Percentiles rank a stretch among this genome's conserved stretches.
Evolutionary conservation across 306 rosid species (phyloP).

Genomic region (Cercis canadensis): DNA sequence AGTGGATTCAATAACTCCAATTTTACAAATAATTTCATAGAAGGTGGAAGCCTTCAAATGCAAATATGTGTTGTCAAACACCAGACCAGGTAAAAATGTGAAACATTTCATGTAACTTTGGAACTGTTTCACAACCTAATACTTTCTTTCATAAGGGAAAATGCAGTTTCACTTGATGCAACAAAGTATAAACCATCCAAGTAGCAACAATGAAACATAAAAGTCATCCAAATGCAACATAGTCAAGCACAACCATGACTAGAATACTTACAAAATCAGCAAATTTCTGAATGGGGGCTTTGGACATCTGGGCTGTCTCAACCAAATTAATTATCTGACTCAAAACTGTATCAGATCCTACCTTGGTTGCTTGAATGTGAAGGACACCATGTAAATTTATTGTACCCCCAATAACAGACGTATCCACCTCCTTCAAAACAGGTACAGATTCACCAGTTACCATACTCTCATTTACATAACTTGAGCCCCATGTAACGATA

Average conservation of each 20-base stretch:
- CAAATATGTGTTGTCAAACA: constrained; percentile 10
- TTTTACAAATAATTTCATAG: too few species aligned
- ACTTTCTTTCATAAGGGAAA: constrained; percentile 13
- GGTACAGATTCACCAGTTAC: constrained; percentile 95
- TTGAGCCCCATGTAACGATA: constrained; percentile 83
- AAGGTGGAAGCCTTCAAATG: not conserved
- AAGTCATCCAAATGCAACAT: constrained; percentile 17
- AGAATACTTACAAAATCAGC: constrained; percentile 92
- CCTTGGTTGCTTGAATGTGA: constrained; percentile 80
- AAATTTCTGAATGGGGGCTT: constrained; percentile 99
- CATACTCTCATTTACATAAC: constrained; percentile 95
- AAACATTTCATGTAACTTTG: not conserved
- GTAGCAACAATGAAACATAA: constrained; percentile 11
- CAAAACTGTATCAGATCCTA: constrained; percentile 92
- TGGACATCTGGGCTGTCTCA: constrained; percentile 98
- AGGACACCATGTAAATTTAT: constrained; percentile 90
- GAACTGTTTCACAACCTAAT: constrained; percentile 3
- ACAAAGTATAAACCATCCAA: not conserved
- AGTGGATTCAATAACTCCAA: constrained; percentile 12
- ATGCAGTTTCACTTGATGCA: constrained; percentile 9
- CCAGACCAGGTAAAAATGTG: constrained; percentile 15
- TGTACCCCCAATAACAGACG: constrained; percentile 89
- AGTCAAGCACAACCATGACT: constrained; percentile 27
- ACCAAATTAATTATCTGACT: constrained; percentile 97
- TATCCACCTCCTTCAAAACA: constrained; percentile 73